Evolutionary conservation across 768 basidiomycete species (phyloP).

Genomic region (Amanita polypyramis): DNA sequence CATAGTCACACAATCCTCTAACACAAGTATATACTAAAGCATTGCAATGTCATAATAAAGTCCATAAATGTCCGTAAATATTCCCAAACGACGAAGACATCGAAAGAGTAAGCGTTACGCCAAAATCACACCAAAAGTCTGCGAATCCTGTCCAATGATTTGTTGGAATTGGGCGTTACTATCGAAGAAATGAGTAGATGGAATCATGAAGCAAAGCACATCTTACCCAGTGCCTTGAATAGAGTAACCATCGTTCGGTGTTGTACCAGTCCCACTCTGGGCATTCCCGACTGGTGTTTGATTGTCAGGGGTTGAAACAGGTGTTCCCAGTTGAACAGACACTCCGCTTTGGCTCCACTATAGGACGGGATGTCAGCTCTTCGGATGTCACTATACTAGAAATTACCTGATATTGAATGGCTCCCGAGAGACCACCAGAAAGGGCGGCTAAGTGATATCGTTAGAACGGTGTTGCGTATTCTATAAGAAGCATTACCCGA

Average conservation of each 20-base stretch:
- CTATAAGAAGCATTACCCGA: slow-evolving; percentile 20
- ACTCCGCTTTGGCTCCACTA: slow-evolving; percentile 49
- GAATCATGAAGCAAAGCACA: not conserved
- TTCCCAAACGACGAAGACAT: not conserved
- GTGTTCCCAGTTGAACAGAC: slow-evolving; percentile 35
- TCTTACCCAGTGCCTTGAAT: slow-evolving; percentile 30
- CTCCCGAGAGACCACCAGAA: slow-evolving; percentile 27
- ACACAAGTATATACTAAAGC: not conserved
- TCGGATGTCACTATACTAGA: not conserved
- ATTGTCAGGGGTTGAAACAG: slow-evolving; percentile 24
- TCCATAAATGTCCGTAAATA: not conserved
- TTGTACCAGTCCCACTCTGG: slow-evolving; percentile 31
- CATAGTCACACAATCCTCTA: not conserved
- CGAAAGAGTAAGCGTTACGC: not conserved
- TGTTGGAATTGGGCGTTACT: slow-evolving; percentile 22
- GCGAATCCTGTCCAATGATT: slow-evolving; percentile 20
- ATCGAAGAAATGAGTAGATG: not conserved
- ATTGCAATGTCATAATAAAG: not conserved
- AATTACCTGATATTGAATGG: slow-evolving; percentile 37
- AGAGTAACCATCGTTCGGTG: slow-evolving; percentile 60
- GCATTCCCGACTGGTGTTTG: slow-evolving; percentile 22
- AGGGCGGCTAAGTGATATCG: slow-evolving; percentile 26
- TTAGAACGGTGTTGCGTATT: not conserved
- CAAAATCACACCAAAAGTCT: slow-evolving; percentile 22
- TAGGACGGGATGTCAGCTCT: slow-evolving; percentile 16